Conservation (phyloP, 306 rosid genomes). For the Gleditsia sinensis region DNA sequence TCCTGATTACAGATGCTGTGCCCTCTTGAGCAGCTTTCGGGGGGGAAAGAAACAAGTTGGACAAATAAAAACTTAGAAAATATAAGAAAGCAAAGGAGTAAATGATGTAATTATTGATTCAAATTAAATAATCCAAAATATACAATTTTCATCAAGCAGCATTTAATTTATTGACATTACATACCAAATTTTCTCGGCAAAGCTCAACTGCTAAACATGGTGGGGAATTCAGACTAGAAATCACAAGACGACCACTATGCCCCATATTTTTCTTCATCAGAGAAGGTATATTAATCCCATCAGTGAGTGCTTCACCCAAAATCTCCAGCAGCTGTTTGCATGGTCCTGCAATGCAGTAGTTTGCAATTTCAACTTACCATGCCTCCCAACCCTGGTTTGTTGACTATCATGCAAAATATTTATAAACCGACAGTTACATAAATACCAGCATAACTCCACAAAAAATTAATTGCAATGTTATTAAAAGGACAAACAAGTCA, state of each 20-base stretch:
- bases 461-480: neutral
- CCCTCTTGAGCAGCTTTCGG: neutral
- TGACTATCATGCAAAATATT: neutral
- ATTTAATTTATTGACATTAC: slow-evolving; percentile 19
- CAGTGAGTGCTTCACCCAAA: slow-evolving; percentile 69
- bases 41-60: neutral
- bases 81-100: slow-evolving; percentile 15
- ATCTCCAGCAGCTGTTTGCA: slow-evolving; percentile 94
- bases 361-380: slow-evolving; percentile 18
- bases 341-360: slow-evolving; percentile 63
- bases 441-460: slow-evolving; percentile 21
- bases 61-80: neutral
- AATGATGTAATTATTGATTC: slow-evolving; percentile 4
- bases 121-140: slow-evolving; percentile 16
- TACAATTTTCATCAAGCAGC: neutral
- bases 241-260: slow-evolving; percentile 60
- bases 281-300: slow-evolving; percentile 58
- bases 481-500: neutral
- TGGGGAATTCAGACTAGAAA: slow-evolving; percentile 71
- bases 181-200: slow-evolving; percentile 83
- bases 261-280: slow-evolving; percentile 76
- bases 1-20: slow-evolving; percentile 3
- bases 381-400: slow-evolving; percentile 21
- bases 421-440: neutral
- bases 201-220: slow-evolving; percentile 79